phyloP scores from a whole-genome alignment of 345 rosid genomes.

The Odontarrhena argentea region DNA sequence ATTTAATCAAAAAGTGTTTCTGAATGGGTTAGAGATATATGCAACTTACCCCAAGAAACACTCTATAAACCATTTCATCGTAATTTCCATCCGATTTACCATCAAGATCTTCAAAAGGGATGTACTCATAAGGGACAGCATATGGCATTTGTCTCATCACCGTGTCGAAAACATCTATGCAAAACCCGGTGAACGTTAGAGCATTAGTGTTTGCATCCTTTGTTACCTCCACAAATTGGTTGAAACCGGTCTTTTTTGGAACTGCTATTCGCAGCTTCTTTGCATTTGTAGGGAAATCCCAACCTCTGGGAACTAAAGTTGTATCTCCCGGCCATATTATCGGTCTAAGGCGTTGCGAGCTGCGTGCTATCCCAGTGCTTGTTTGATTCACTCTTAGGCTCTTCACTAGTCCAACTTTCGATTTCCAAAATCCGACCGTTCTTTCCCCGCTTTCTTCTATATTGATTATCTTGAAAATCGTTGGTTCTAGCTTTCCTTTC shows the following conservation, averaged over 20 bases:
- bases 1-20: too few species aligned
- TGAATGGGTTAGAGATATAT: background rate
- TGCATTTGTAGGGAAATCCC: conserved; percentile 49
- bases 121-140: conserved; percentile 44
- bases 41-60: conserved; percentile 46
- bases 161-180: conserved; percentile 50
- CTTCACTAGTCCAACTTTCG: conserved; percentile 38
- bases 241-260: conserved; percentile 51
- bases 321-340: conserved; percentile 42
- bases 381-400: conserved; percentile 9
- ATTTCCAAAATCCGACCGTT: conserved; percentile 56
- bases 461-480: conserved; percentile 51
- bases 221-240: conserved; percentile 45
- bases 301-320: conserved; percentile 44
- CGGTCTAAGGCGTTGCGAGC: conserved; percentile 26
- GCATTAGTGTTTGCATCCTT: conserved; percentile 31
- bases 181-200: conserved; percentile 38
- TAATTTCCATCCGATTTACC: conserved; percentile 41
- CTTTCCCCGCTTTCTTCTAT: conserved; percentile 47
- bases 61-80: conserved; percentile 50
- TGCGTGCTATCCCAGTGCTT: background rate
- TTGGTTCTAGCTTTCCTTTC: conserved; percentile 42
- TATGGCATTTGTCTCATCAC: conserved; percentile 50
- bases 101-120: conserved; percentile 41
- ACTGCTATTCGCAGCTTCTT: conserved; percentile 53